Conservation (phyloP, 2,329 filamentous ascomycete genomes). For the Aureobasidium sp. region DNA sequence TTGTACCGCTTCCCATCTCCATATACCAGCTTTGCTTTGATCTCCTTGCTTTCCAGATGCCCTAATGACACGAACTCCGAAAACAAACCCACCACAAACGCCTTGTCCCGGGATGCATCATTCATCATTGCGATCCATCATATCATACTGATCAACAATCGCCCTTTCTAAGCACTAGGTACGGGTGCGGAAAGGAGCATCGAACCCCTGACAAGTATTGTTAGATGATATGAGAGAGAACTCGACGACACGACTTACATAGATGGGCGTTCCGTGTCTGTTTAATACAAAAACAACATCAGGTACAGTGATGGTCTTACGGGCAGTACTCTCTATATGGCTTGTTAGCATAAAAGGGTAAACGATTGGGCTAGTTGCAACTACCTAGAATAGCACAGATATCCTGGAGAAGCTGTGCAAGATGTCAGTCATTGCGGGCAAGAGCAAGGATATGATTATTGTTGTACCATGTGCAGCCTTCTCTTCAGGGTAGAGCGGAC, state of each 20-base stretch:
- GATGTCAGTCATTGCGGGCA: neutral
- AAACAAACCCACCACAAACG: neutral
- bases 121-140: neutral
- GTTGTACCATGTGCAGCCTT: constrained; percentile 47
- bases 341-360: neutral
- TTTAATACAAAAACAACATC: constrained; percentile 56
- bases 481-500: constrained; percentile 46
- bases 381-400: constrained; percentile 20
- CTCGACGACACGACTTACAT: constrained; percentile 27
- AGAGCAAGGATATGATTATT: constrained; percentile 32
- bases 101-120: neutral
- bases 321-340: neutral
- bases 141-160: neutral
- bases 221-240: neutral
- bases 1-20: neutral
- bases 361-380: neutral
- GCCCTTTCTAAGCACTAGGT: neutral
- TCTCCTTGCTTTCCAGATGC: neutral
- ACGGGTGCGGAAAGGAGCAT: constrained; percentile 27
- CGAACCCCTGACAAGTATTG: constrained; percentile 36
- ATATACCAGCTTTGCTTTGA: neutral
- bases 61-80: neutral
- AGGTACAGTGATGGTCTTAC: constrained; percentile 55
- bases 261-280: constrained; percentile 40
- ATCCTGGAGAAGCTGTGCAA: constrained; percentile 20